These are phyloP conservation scores for Aspergillus funiculosus DNA, from an alignment of 495 filamentous ascomycete genomes.

Conservation along the genomic window DNA sequence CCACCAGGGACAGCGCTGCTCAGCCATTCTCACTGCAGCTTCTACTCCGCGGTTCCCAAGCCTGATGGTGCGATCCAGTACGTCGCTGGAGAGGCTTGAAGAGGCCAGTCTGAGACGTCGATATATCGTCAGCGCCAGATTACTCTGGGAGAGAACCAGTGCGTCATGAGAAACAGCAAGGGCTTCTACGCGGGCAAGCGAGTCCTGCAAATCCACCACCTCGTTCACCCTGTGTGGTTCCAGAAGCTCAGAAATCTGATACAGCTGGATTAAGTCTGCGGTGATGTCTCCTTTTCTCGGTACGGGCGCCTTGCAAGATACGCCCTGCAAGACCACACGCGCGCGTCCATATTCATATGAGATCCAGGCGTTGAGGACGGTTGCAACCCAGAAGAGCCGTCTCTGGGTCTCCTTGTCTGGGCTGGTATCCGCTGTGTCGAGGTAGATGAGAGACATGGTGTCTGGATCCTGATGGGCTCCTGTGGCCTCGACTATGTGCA, in stretches of 20 bases:
- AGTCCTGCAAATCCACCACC: constrained; percentile 2
- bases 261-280: constrained; percentile 7
- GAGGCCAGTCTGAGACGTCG: constrained; percentile 12
- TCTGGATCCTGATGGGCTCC: constrained; percentile 28
- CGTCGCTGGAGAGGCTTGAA: constrained; percentile 9
- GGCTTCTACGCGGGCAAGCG: constrained; percentile 2
- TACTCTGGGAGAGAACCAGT: neutral
- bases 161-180: neutral
- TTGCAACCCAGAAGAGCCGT: constrained; percentile 16
- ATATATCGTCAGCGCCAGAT: constrained; percentile 9
- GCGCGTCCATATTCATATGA: constrained; percentile 20
- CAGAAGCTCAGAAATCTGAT: constrained; percentile 17
- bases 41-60: constrained; percentile 24
- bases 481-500: constrained; percentile 47
- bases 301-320: neutral
- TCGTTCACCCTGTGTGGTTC: constrained; percentile 10
- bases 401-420: constrained; percentile 24
- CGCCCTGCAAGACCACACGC: constrained; percentile 8
- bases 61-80: constrained; percentile 23
- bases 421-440: constrained; percentile 19
- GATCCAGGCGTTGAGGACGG: constrained; percentile 18
- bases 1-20: constrained; percentile 42
- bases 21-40: constrained; percentile 30
- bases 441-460: neutral
- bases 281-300: constrained; percentile 4